Evolutionary conservation across 441 rosid species (phyloP), one percentile per base, ranked within the genome.

Genomic region (Brassica hybrid): DNA sequence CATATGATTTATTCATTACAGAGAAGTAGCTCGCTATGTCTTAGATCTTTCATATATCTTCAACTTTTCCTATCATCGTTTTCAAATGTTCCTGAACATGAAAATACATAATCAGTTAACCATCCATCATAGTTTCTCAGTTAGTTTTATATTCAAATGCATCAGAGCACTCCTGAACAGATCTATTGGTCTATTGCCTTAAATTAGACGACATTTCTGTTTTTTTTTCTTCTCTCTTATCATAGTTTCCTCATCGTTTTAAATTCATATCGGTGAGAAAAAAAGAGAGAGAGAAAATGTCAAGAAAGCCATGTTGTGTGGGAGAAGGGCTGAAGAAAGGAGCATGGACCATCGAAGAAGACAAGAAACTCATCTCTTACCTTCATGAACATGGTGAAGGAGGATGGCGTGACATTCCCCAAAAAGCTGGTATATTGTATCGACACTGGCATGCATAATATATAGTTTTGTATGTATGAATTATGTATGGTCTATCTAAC

Each of bases 301-400:
- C 98, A 65, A 78, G 97, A 80, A 88, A 95, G 27, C 97, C 99
- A 12, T 96, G 99, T 81, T 94, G 97, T 74, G 94, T 90, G 71
- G 90, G 92, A 77, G 92, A 90, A 4, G 98, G 99, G 14, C 78
- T 96, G 82, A 96, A 96, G 93, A 96, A 93, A 91, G 99, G 99
- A 5, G 97, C 98, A n/a, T 96, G 99, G 99, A 96, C 97, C n/a
- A 89, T 93, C 6, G 99, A 94, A 66, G 99, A 94, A 76, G 99
- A 96, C 80, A 94, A 94, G 85, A 96, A 92, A 72, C 99, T 96
- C 84, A 79, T 96, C 14, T 91, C 94, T 75, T 94, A 90, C 81
- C 90, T 96, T 65, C 94, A 96, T 67, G 92, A 92, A 41, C 88
- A 94, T 27, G 98, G 99, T 12, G 97, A 92, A 83, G 99, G 99